Conservation (phyloP, 257 asterid genomes). For the Voacanga thouarsii region DNA sequence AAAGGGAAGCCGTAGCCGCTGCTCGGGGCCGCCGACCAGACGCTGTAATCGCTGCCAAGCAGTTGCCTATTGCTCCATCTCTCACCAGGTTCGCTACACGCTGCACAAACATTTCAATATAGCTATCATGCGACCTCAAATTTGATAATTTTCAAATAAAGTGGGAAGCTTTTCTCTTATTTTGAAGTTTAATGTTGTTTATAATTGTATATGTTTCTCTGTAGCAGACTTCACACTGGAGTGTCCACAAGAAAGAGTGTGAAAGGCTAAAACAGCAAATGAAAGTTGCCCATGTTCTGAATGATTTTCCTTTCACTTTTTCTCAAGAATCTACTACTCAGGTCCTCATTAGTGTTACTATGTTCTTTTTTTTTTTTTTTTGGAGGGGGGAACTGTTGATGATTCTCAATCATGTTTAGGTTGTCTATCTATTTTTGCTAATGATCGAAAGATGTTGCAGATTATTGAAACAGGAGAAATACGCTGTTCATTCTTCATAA, state of each 20-base stretch:
- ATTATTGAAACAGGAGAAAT: slow-evolving; percentile 33
- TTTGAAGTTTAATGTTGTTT: neutral
- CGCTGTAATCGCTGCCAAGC: slow-evolving; percentile 78
- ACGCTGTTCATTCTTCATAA: slow-evolving; percentile 57
- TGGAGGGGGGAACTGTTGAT: neutral
- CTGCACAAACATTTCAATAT: neutral
- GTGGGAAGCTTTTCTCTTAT: neutral
- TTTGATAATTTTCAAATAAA: neutral
- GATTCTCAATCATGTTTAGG: too few species aligned
- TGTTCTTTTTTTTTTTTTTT: neutral
- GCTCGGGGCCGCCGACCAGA: slow-evolving; percentile 65
- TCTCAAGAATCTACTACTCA: slow-evolving; percentile 40
- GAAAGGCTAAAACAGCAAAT: slow-evolving; percentile 66
- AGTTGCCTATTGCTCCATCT: slow-evolving; percentile 75
- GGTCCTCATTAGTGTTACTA: slow-evolving; percentile 26
- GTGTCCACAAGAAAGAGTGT: slow-evolving; percentile 73
- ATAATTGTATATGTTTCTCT: neutral
- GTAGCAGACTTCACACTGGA: slow-evolving; percentile 59
- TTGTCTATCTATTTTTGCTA: slow-evolving; percentile 8
- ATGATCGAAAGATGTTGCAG: slow-evolving; percentile 22
- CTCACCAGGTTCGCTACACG: slow-evolving; percentile 64
- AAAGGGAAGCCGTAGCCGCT: slow-evolving; percentile 57
- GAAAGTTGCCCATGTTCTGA: slow-evolving; percentile 45
- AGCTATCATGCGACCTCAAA: neutral
- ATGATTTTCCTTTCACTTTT: slow-evolving; percentile 73